Conservation (phyloP, 371 early-diverging fungal genomes). For the Mucor mucedo region DNA sequence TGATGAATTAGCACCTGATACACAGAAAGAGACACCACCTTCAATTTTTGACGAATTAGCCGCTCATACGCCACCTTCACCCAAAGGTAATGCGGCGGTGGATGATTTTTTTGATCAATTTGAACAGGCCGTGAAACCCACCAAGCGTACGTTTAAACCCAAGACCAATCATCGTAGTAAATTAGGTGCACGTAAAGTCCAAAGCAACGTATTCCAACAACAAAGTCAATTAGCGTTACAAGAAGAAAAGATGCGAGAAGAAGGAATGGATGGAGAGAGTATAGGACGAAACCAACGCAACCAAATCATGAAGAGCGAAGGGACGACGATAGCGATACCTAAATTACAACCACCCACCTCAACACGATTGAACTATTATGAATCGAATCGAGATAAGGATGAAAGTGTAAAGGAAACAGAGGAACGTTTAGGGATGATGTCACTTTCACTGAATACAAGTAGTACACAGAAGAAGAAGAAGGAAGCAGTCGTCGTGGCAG, state of each 20-base stretch:
- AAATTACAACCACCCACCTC: constrained; percentile 21
- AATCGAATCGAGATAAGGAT: not conserved
- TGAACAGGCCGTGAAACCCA: constrained; percentile 1
- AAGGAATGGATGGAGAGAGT: constrained; percentile 13
- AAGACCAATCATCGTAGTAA: constrained; percentile 10
- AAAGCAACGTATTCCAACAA: constrained; percentile 28
- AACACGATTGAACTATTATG: constrained; percentile 13
- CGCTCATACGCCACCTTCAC: not conserved
- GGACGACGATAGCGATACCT: constrained; percentile 15
- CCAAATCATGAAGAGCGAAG: not conserved
- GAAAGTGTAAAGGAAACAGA: not conserved
- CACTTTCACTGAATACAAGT: not conserved
- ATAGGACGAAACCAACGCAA: constrained; percentile 18
- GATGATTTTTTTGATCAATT: constrained; percentile 25
- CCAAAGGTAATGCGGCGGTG: constrained; percentile 9
- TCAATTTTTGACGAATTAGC: constrained; percentile 20
- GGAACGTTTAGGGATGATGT: constrained; percentile 20
- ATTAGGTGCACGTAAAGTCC: constrained; percentile 29
- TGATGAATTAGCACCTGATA: not conserved
- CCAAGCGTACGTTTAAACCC: constrained; percentile 11
- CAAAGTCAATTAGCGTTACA: constrained; percentile 17
- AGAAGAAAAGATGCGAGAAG: constrained; percentile 22
- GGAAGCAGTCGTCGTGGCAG: not conserved
- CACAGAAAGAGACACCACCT: not conserved
- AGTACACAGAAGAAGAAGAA: not conserved